Conservation (phyloP, 768 basidiomycete genomes). For the Mycena sanguinolenta region DNA sequence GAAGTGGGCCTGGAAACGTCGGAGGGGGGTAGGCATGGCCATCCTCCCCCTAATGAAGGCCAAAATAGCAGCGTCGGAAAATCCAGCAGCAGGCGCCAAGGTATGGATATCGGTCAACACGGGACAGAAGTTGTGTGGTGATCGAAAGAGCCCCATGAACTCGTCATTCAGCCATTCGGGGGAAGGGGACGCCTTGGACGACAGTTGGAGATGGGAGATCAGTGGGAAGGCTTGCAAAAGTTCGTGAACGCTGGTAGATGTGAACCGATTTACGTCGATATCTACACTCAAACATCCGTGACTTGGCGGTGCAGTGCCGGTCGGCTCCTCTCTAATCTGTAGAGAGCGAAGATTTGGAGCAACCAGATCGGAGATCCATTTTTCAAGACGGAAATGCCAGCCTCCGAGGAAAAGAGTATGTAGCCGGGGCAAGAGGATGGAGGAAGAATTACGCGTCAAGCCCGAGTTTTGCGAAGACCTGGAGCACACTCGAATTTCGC, state of each 20-base stretch:
- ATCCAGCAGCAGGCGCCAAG: background rate
- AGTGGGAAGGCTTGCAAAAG: no score
- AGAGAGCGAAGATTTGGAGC: background rate
- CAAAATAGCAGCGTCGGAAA: background rate
- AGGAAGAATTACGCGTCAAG: background rate
- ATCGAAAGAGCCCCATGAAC: background rate
- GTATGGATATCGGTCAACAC: background rate
- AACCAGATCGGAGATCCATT: background rate
- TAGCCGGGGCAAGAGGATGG: background rate
- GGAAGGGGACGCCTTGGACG: background rate
- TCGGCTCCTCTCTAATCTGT: background rate
- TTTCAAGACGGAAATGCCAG: background rate
- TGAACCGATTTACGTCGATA: background rate
- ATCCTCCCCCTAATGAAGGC: slow-evolving; percentile 1
- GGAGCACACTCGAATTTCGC: background rate
- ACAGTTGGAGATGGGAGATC: no score
- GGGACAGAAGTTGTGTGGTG: background rate
- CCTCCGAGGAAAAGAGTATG: no score
- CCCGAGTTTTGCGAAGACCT: background rate
- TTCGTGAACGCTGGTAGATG: background rate
- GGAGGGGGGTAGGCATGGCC: no score
- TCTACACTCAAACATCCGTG: background rate
- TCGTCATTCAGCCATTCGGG: background rate
- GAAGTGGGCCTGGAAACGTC: background rate
- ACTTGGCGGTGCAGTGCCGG: background rate